Evolutionary conservation across 208 protist genomes (phyloP).

Genomic region (Crithidia fasciculata): DNA sequence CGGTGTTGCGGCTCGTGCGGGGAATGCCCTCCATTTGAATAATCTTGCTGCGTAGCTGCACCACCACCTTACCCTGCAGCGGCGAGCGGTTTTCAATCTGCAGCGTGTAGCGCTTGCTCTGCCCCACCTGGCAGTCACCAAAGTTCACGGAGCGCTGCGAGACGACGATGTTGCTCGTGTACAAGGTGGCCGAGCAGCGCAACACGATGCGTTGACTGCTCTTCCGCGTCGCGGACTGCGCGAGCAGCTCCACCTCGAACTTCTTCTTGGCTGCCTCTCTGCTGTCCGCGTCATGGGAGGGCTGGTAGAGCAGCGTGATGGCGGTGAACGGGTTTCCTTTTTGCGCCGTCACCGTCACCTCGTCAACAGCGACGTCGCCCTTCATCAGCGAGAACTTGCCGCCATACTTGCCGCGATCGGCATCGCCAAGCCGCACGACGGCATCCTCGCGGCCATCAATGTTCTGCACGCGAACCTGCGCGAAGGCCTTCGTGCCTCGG

Average conservation of each 20-base stretch:
- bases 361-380: conserved; percentile 54
- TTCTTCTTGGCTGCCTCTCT: conserved; percentile 65
- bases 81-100: conserved; percentile 82
- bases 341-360: conserved; percentile 53
- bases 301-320: conserved; percentile 64
- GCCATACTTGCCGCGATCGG: conserved; percentile 54
- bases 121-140: conserved; percentile 84
- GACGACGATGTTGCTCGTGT: conserved; percentile 82
- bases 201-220: conserved; percentile 65
- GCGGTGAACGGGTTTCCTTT: conserved; percentile 41
- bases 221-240: conserved; percentile 27
- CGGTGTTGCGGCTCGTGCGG: conserved; percentile 6
- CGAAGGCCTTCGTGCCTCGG: conserved; percentile 56
- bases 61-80: conserved; percentile 64
- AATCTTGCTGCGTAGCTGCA: conserved; percentile 89
- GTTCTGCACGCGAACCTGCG: conserved; percentile 49
- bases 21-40: conserved; percentile 74
- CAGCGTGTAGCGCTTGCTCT: conserved; percentile 75
- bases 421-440: conserved; percentile 47
- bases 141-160: conserved; percentile 78
- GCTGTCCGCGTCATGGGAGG: conserved; percentile 54
- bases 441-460: conserved; percentile 60
- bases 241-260: conserved; percentile 78
- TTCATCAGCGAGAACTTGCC: conserved; percentile 62
- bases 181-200: conserved; percentile 71